These are phyloP conservation scores for Viola odorata DNA, from an alignment of 345 rosid species.

Conservation along the genomic window DNA sequence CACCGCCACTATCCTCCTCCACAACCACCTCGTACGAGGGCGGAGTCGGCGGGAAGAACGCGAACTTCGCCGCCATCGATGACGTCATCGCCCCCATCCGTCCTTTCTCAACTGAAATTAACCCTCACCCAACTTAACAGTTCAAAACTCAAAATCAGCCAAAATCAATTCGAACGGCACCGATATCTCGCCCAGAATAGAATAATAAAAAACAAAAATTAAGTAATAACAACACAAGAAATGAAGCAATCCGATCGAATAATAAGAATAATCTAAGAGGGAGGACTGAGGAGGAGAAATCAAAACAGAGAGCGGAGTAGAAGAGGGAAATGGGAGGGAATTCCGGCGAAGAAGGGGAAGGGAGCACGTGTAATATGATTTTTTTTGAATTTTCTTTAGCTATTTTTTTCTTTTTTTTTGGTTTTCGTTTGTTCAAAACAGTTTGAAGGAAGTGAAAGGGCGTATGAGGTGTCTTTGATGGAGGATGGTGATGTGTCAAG, in stretches of 20 bases:
- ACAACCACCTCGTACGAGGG: slow-evolving; percentile 35
- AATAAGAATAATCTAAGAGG: neutral
- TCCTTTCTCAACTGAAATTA: neutral
- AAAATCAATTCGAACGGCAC: neutral
- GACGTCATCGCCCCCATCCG: slow-evolving; percentile 30
- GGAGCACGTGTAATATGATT: slow-evolving; percentile 28
- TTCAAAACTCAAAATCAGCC: neutral
- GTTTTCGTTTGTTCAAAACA: no score
- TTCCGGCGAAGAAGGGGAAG: slow-evolving; percentile 26
- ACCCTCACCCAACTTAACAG: no score
- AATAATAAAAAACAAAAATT: neutral
- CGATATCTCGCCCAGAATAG: neutral
- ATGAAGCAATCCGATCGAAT: neutral
- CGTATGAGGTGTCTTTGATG: no score
- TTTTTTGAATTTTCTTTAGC: neutral
- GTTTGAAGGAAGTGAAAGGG: no score
- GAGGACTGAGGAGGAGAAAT: neutral
- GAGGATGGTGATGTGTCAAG: no score
- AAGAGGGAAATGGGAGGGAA: slow-evolving; percentile 1
- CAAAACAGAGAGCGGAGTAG: slow-evolving; percentile 4
- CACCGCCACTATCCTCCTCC: slow-evolving; percentile 44
- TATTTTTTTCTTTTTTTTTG: no score
- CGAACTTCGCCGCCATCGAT: slow-evolving; percentile 31
- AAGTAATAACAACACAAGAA: neutral
- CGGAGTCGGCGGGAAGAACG: slow-evolving; percentile 26